A percentile compares a stretch with the other conserved stretches of the same genome.
phyloP scores from a whole-genome alignment of 805 yeast species.

The Zygosaccharomyces rouxii region DNA sequence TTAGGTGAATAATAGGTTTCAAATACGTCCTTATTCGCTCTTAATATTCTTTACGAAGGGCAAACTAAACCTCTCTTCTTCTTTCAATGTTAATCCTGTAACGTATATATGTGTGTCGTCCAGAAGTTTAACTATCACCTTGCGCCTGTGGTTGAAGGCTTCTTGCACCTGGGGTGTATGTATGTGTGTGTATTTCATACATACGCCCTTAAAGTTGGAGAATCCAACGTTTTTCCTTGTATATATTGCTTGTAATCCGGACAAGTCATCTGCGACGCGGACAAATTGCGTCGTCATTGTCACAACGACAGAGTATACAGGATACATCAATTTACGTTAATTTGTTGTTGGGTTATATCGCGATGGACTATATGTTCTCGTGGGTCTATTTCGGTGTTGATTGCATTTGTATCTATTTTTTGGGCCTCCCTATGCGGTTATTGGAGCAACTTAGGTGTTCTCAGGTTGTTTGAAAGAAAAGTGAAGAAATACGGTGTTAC shows the following conservation, averaged over 20 bases:
- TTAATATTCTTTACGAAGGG: too few relatives aligned
- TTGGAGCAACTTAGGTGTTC: too few relatives aligned
- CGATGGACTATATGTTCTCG: too few relatives aligned
- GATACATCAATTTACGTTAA: too few relatives aligned
- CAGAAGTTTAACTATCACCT: background rate
- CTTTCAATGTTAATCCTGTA: background rate
- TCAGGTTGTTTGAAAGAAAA: too few relatives aligned
- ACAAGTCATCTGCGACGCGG: constrained; percentile 1
- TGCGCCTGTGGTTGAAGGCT: background rate
- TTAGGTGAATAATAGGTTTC: too few relatives aligned
- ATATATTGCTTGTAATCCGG: background rate
- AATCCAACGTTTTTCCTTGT: constrained; percentile 4
- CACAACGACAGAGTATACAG: background rate
- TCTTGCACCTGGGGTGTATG: constrained; percentile 3
- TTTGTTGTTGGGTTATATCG: too few relatives aligned
- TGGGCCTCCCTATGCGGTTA: too few relatives aligned
- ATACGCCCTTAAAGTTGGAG: constrained; percentile 5
- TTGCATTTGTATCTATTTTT: too few relatives aligned
- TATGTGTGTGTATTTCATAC: background rate
- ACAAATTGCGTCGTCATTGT: constrained; percentile 1
- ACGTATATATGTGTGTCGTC: background rate
- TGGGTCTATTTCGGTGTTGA: too few relatives aligned
- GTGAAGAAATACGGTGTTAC: too few relatives aligned
- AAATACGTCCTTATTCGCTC: too few relatives aligned
- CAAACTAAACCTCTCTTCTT: background rate